Conservation (phyloP, 768 basidiomycete species). For the Strobilomyces echinocephalus region DNA sequence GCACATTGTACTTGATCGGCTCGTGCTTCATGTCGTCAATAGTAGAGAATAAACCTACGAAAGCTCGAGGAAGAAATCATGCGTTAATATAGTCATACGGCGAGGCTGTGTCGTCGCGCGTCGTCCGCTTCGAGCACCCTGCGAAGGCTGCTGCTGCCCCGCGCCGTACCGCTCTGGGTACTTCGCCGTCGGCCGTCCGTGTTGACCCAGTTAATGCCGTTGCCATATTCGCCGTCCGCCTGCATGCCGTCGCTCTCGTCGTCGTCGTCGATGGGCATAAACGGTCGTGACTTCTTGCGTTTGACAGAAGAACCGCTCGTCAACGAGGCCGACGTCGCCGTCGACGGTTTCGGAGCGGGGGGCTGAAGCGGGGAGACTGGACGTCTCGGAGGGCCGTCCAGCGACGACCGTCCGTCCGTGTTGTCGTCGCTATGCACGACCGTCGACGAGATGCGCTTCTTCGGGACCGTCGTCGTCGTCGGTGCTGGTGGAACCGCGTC, state of each 20-base stretch:
- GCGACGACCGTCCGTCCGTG: constrained; percentile 36
- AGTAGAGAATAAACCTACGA: constrained; percentile 35
- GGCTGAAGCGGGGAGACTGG: constrained; percentile 28
- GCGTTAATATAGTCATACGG: constrained; percentile 40
- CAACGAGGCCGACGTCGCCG: constrained; percentile 33
- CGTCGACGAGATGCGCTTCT: constrained; percentile 42
- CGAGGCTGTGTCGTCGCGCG: constrained; percentile 62
- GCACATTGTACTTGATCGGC: constrained; percentile 19
- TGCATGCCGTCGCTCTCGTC: constrained; percentile 66
- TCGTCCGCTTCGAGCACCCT: constrained; percentile 43
- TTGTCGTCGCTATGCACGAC: constrained; percentile 34
- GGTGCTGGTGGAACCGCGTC: constrained; percentile 44
- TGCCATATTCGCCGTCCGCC: constrained; percentile 62
- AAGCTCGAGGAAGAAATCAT: neutral
- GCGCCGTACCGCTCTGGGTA: constrained; percentile 14
- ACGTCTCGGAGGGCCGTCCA: constrained; percentile 33
- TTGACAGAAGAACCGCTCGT: constrained; percentile 31
- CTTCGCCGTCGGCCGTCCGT: constrained; percentile 53
- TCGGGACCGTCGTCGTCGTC: constrained; percentile 27
- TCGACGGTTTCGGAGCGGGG: constrained; percentile 36
- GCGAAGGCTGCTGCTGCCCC: constrained; percentile 26
- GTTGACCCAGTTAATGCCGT: constrained; percentile 45
- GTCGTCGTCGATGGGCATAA: constrained; percentile 42
- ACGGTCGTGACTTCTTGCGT: constrained; percentile 52
- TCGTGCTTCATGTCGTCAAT: constrained; percentile 25